Percentiles rank a stretch among this genome's conserved stretches.
phyloP scores from a whole-genome alignment of 2,329 filamentous ascomycete species.

The Pseudogymnoascus sp. region DNA sequence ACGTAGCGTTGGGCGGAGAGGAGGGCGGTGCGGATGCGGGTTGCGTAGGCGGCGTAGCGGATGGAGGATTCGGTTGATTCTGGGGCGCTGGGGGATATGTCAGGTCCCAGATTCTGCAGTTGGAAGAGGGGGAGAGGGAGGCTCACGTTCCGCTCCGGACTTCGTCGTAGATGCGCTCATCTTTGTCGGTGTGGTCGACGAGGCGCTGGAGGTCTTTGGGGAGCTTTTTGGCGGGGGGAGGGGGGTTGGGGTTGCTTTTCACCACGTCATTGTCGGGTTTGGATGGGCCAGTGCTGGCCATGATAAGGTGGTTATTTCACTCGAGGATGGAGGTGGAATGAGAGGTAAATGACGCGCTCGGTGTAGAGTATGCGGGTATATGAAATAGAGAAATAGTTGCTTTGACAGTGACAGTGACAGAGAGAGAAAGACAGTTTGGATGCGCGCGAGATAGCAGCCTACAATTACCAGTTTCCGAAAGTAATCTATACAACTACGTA shows the following conservation, averaged over 20 bases:
- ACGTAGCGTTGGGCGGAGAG: constrained; percentile 90
- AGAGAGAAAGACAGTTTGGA: neutral
- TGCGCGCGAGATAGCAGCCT: neutral
- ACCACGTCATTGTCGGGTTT: constrained; percentile 25
- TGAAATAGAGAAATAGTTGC: neutral
- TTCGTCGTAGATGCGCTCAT: constrained; percentile 71
- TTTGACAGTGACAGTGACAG: neutral
- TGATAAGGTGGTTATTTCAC: neutral
- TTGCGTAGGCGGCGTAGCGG: constrained; percentile 89
- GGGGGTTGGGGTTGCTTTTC: constrained; percentile 15
- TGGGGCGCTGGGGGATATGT: constrained; percentile 45
- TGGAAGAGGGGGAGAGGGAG: too few species aligned
- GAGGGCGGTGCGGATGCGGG: constrained; percentile 77
- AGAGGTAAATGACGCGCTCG: too few species aligned
- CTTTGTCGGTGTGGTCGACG: constrained; percentile 47
- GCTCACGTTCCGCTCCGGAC: constrained; percentile 72
- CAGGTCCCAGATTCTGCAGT: constrained; percentile 11
- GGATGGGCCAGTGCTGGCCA: constrained; percentile 21
- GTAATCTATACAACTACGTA: neutral
- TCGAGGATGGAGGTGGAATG: neutral
- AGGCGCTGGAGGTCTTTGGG: constrained; percentile 49
- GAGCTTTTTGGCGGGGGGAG: constrained; percentile 44
- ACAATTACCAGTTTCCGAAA: neutral
- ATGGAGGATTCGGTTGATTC: constrained; percentile 79
- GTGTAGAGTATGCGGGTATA: too few species aligned